Evolutionary conservation across 2,329 filamentous ascomycete species (phyloP), one percentile per base, ranked within the genome.

Genomic region (Chaetomium globosum): DNA sequence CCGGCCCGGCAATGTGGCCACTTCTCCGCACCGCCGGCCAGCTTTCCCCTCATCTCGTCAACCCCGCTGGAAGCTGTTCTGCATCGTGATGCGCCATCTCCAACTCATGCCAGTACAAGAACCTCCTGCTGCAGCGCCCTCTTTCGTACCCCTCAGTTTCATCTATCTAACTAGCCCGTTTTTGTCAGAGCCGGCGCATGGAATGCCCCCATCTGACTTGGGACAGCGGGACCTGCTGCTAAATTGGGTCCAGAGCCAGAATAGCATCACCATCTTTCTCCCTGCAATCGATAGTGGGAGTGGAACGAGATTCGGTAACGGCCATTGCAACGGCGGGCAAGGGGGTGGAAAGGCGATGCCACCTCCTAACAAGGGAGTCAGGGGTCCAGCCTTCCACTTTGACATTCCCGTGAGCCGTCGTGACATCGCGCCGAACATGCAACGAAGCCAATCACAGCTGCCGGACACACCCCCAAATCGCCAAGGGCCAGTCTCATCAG

Each of bases 321-420:
- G 43, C 43, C 52, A 46, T 19, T 62, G 46, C 26, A 31, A 46
- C 55, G 51, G 36, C 36, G 49, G 30, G 26, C 51, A 33, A 16
- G 43, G 10, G 56, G n/a, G 36, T 43, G 54, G 39, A 36, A 21
- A 58, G 10, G 19, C 46, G 26, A 64, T 59, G 31, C 55, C 31
- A 64, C 56, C 49, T 43, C 56, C 26, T 33, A 4, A 10, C 46
- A 30, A 39, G 31, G 21, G 28, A 9, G 30, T 23, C 60, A 63
- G 52, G 60, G 64, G 63, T 60, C 54, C 63, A 61, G 36, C 61
- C 61, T 46, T 61, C 61, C 61, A 57, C 39, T 53, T 30, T 61
- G 60, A 62, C 60, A 59, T 65, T 66, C 68, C 65, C 61, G 65
- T 60, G 68, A 55, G 61, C 68, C 64, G 68, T 56, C 59, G 65